Conservation (phyloP, 2,329 filamentous ascomycete species). For the Colletotrichum australisinense region DNA sequence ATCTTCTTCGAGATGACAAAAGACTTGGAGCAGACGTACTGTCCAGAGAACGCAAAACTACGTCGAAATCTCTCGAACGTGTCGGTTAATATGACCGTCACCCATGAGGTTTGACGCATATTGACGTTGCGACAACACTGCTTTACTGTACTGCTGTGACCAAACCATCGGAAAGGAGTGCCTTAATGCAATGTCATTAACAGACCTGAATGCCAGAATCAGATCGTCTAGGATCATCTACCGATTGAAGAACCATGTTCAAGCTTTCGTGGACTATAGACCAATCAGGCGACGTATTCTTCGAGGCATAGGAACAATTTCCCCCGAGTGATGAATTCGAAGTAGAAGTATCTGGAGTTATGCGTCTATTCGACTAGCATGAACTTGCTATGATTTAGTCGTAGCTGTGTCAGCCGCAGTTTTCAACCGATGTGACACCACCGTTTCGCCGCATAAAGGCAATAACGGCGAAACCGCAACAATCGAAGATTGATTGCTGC, state of each 20-base stretch:
- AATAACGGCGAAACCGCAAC: constrained; percentile 5
- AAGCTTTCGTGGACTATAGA: neutral
- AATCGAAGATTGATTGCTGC: neutral
- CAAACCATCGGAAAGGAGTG: neutral
- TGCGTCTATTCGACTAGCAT: constrained; percentile 9
- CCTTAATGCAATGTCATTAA: neutral
- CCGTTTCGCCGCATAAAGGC: neutral
- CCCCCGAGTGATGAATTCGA: neutral
- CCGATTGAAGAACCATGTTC: neutral
- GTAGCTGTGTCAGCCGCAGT: neutral
- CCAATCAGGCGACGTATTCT: constrained; percentile 9
- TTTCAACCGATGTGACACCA: neutral
- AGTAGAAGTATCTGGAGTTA: neutral
- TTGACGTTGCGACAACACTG: neutral
- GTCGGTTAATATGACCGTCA: neutral
- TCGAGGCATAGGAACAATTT: constrained; percentile 1
- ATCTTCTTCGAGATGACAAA: neutral
- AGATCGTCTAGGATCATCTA: neutral
- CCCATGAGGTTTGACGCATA: neutral
- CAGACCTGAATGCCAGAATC: neutral
- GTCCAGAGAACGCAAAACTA: neutral
- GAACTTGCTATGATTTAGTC: neutral
- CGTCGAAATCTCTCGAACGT: neutral
- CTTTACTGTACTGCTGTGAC: neutral
- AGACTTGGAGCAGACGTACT: neutral